These are phyloP conservation scores for Magnusiomyces fungicola DNA, from an alignment of 1,139 yeast species.

Conservation along the genomic window DNA sequence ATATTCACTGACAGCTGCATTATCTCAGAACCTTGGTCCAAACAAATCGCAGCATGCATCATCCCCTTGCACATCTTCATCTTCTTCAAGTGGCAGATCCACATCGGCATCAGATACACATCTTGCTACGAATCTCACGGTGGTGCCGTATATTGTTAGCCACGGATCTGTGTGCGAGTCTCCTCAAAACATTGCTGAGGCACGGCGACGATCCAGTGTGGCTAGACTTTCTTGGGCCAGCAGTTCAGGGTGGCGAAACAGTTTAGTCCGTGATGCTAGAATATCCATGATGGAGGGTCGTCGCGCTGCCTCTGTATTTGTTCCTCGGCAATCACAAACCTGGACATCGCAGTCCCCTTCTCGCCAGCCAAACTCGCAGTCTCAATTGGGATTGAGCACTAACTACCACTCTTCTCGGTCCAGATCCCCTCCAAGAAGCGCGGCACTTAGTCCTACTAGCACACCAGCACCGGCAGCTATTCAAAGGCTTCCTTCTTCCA, in stretches of 20 bases:
- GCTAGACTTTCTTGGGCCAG: neutral
- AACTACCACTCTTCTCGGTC: conserved; percentile 1
- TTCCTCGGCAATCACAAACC: too few relatives aligned
- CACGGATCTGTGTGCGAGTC: conserved; percentile 14
- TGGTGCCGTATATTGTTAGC: conserved; percentile 11
- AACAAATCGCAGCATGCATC: neutral
- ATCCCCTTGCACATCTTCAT: neutral
- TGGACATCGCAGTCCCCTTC: too few relatives aligned
- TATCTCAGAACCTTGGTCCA: too few relatives aligned
- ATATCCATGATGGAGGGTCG: too few relatives aligned
- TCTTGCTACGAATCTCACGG: conserved; percentile 14
- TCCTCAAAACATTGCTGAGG: neutral
- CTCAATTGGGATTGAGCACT: too few relatives aligned
- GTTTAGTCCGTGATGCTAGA: too few relatives aligned
- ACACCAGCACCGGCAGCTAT: neutral
- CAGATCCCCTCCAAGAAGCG: conserved; percentile 1
- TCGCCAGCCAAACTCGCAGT: too few relatives aligned
- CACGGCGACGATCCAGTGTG: conserved; percentile 10
- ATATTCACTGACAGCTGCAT: neutral
- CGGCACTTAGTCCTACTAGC: neutral
- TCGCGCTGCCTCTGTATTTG: neutral
- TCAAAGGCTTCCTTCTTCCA: neutral
- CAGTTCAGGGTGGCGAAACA: neutral
- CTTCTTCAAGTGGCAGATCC: neutral
- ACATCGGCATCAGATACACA: neutral